Conservation (phyloP, 148 eudicot genomes). For the Salicornia ramosissima region DNA sequence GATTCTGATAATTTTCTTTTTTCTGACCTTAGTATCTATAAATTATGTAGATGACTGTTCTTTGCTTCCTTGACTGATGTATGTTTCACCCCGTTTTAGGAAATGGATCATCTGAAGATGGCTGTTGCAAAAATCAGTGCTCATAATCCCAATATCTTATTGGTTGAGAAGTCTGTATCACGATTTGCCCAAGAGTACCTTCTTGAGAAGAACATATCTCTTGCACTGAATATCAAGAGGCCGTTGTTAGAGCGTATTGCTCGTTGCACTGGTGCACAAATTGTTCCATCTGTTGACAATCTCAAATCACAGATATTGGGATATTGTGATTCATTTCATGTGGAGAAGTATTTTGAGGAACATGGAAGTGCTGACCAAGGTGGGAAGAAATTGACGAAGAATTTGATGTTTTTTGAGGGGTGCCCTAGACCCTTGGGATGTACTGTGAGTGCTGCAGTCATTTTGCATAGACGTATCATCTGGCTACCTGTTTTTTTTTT, state of each 20-base stretch:
- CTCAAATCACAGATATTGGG: slow-evolving; percentile 64
- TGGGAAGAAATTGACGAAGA: slow-evolving; percentile 85
- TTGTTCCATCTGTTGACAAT: slow-evolving; percentile 82
- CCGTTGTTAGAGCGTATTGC: slow-evolving; percentile 92
- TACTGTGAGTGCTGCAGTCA: slow-evolving; percentile 57
- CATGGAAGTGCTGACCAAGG: slow-evolving; percentile 84
- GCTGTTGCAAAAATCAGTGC: slow-evolving; percentile 86
- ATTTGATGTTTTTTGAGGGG: slow-evolving; percentile 93
- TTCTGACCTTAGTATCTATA: too few relatives aligned
- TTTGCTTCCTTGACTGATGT: slow-evolving; percentile 14
- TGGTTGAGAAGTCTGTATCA: slow-evolving; percentile 97
- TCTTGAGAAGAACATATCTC: slow-evolving; percentile 79
- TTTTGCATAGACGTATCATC: not conserved
- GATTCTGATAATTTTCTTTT: too few relatives aligned
- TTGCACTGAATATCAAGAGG: slow-evolving; percentile 84
- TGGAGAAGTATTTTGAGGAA: slow-evolving; percentile 77
- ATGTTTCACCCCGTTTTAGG: slow-evolving; percentile 37
- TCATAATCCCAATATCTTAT: slow-evolving; percentile 71
- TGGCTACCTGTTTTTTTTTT: too few relatives aligned
- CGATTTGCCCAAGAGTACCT: slow-evolving; percentile 95
- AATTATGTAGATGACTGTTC: not conserved
- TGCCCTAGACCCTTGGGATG: slow-evolving; percentile 97
- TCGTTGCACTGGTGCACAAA: slow-evolving; percentile 86
- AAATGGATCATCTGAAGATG: slow-evolving; percentile 99
- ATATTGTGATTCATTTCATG: slow-evolving; percentile 71